Base-by-base conservation (phyloP, 371 early-diverging fungal species). In the Chytridium lagenaria region DNA sequence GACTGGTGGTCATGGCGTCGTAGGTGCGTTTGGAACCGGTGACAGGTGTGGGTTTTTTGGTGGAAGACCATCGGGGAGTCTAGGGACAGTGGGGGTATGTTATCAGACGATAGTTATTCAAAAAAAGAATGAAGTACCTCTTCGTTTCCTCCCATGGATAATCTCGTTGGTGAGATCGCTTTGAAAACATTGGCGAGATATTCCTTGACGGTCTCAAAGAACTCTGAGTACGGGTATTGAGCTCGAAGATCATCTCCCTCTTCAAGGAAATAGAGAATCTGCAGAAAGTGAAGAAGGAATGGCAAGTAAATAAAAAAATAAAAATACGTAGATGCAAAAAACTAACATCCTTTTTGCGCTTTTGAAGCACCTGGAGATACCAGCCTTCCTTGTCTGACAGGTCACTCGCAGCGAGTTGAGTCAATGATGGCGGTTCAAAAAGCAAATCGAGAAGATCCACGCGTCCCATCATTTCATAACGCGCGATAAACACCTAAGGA, bases 401-500 rank as follows among this genome's bases (percentile, higher is more conserved):
- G 26, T 10, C 57, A 5, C 30, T 30, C 10, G 30, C 7, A 26
- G 10, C 30, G 10, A 26, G 7, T 7, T 55, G 7, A 30, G 57
- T 23, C 15, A 15, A 55, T 16, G 26, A 15, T 10, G 57, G 26
- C 10, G 57, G 57, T 5, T 19, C 26, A 10, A 55, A 55, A 7
- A 55, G 23, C 26, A 23, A 55, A 26, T 55, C 23, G 16, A 30
- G 15, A 19, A 55, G 57, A 7, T 55, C 16, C 7, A 23, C 15
- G 7, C 26, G 30, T 5, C 57, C 57, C 10, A 10, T 55, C 57
- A 55, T 55, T 10, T 55, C 57, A 10, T 26, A 30, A 19, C 10
- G 57, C 26, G 57, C 57, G 22, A 55, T 55, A 26, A 55, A 55
- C 7, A 19, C 30, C 57, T 55, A 26, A 55, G n/a, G n/a, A n/a